A percentile compares a stretch with the other conserved stretches of the same genome.
These are phyloP conservation scores for Pythium vanterpoolii DNA, from an alignment of 352 stramenopile species.

Conservation along the genomic window DNA sequence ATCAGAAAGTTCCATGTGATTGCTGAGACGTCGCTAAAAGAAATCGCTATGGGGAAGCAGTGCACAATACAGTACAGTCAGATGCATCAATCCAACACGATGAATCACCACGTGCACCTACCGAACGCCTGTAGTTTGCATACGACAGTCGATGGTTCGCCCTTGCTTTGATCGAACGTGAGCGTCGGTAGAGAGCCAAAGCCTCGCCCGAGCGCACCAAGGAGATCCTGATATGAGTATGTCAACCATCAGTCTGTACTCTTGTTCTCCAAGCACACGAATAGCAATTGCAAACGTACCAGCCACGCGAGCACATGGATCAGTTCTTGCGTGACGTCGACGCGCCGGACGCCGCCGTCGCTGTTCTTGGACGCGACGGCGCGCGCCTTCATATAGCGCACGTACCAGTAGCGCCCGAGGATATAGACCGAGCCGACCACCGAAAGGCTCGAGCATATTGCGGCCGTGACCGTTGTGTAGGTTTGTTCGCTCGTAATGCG, in stretches of 20 bases:
- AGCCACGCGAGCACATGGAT: conserved; percentile 84
- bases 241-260: neutral
- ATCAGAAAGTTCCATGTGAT: conserved; percentile 87
- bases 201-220: conserved; percentile 64
- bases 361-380: conserved; percentile 10
- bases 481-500: conserved; percentile 2
- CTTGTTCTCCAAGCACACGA: neutral
- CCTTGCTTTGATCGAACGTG: conserved; percentile 54
- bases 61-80: neutral
- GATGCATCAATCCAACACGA: neutral
- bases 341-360: conserved; percentile 31
- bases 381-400: conserved; percentile 38
- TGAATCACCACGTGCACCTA: conserved; percentile 18
- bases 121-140: conserved; percentile 75
- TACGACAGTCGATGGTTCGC: conserved; percentile 45
- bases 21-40: conserved; percentile 64
- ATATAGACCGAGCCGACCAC: conserved; percentile 83
- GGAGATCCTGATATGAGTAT: conserved; percentile 63
- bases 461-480: conserved; percentile 35
- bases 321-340: conserved; percentile 85
- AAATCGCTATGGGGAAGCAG: conserved; percentile 49
- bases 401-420: conserved; percentile 79
- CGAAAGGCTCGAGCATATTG: conserved; percentile 67
- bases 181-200: conserved; percentile 64
- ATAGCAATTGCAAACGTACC: conserved; percentile 19